phyloP scores from a whole-genome alignment of 306 rosid genomes.

The Neltuma alba region DNA sequence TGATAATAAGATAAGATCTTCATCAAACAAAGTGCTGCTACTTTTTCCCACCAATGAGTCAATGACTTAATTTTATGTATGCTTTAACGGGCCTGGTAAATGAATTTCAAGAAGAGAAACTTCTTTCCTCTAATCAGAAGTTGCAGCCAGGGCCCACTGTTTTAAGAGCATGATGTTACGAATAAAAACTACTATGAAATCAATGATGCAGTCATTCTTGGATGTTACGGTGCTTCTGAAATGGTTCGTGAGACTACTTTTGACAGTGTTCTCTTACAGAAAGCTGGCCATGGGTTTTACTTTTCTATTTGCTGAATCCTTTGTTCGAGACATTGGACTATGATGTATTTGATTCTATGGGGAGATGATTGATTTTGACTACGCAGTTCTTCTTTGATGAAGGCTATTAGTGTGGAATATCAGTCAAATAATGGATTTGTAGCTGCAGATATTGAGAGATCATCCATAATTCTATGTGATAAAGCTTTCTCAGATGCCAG shows the following conservation, averaged over 20 bases:
- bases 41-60: neutral
- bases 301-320: neutral
- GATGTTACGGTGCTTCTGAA: neutral
- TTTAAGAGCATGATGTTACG: neutral
- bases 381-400: conserved; percentile 46
- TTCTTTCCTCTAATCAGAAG: neutral
- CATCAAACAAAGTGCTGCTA: too few species aligned
- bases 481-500: conserved; percentile 47
- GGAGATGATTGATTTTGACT: neutral
- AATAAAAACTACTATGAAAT: neutral
- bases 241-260: neutral
- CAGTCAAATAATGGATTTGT: conserved; percentile 44
- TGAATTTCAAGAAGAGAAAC: neutral
- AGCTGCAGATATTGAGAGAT: conserved; percentile 52
- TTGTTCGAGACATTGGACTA: neutral
- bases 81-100: neutral
- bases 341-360: neutral
- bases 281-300: neutral
- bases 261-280: neutral
- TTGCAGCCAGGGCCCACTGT: neutral
- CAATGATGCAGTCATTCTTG: neutral
- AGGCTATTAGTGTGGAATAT: conserved; percentile 36
- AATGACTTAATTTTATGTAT: neutral
- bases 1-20: neutral
- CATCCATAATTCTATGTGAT: conserved; percentile 55